Evolutionary conservation across 345 rosid species (phyloP), one percentile per base, ranked within the genome.

Genomic region (Pistacia atlantica): DNA sequence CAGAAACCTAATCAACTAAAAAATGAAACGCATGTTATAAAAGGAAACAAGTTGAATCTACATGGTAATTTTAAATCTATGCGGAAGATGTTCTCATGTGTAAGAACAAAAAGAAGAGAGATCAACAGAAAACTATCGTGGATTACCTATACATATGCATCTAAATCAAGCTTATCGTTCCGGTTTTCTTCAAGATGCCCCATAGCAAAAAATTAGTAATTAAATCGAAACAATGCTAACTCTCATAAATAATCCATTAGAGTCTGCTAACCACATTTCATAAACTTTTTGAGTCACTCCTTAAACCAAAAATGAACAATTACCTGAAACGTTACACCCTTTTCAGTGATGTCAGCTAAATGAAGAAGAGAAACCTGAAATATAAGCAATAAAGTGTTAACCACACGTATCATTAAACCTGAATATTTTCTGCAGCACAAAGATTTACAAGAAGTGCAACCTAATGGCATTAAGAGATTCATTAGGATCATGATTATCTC

Each of bases 271-370:
- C 45, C 28, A 69, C n/a, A 45, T 62, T 55, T 48, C 61, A 56
- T 31, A 12, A 38, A 74, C 17, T 52, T 80, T 65, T 54, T 14
- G 12, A 9, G 8, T 62, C 25, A 55, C 20, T 62, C 20, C 35
- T 13, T 31, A 75, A 68, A 56, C 51, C 16, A 33, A 14, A 54
- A 72, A 69, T 42, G 52, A 67, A 54, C 28, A 20, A 55, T 63
- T 78, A 89, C 94, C 91, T 92, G 97, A 88, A 92, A 92, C 37
- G 90, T 90, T 67, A 92, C 97, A 10, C 97, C 97, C 75, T 84
- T 69, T 79, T 92, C 97, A 49, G 94, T 90, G 69, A 92, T 90
- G 70, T 92, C 94, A 69, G 97, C 93, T 79, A 92, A 86, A 83
- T 89, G 97, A 70, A 92, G 80, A 71, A 92, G 80, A 22, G 97